Evolutionary conservation across 192 early-diverging fungal species (phyloP).

Genomic region (Phlyctochytrium planicorne): DNA sequence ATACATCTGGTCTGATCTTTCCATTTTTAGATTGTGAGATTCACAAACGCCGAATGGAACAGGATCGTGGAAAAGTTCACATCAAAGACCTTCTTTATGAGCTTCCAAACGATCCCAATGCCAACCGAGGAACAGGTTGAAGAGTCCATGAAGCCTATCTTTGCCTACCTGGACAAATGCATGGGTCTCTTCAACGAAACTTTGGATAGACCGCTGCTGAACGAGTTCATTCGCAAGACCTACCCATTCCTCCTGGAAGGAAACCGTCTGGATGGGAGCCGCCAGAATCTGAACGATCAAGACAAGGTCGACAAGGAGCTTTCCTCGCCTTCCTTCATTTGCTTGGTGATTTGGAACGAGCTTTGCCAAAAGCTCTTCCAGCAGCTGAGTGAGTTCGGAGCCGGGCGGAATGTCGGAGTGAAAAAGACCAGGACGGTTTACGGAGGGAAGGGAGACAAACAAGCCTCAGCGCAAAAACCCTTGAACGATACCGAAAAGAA

Average conservation of each 20-base stretch:
- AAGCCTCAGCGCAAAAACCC: no score
- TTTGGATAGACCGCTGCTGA: conserved; percentile 32
- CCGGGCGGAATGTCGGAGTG: no score
- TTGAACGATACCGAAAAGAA: no score
- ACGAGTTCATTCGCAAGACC: conserved; percentile 20
- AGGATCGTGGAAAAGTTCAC: conserved; percentile 9
- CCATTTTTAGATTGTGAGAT: conserved; percentile 10
- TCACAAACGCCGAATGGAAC: conserved; percentile 13
- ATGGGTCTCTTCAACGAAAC: conserved; percentile 37
- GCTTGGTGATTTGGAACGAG: no score
- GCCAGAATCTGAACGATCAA: no score
- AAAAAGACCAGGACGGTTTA: no score
- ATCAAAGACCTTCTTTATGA: neutral
- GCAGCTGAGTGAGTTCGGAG: no score
- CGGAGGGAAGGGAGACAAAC: no score
- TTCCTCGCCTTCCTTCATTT: no score
- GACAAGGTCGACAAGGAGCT: no score
- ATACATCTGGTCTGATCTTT: conserved; percentile 4
- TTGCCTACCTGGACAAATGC: conserved; percentile 36
- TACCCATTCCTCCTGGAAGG: conserved; percentile 8
- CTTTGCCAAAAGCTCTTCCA: no score
- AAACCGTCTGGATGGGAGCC: neutral
- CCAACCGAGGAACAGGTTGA: conserved; percentile 26
- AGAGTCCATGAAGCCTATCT: conserved; percentile 16
- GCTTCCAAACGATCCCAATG: neutral